Evolutionary conservation across 306 rosid species (phyloP).

Genomic region (Dalbergia cultrata): DNA sequence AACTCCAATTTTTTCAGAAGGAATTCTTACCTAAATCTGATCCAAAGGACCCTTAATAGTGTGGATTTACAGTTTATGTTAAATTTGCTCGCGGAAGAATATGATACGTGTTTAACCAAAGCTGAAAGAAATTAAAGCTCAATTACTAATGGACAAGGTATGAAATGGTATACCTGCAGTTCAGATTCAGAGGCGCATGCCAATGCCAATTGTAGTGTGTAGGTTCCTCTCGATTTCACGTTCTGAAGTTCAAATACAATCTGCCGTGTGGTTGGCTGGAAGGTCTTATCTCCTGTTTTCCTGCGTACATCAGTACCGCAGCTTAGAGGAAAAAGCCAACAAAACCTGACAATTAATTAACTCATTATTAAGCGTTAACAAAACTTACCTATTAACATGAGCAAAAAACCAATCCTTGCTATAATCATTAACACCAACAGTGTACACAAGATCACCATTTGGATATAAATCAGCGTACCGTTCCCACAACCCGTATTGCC

Average conservation of each 20-base stretch:
- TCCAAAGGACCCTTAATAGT: no score
- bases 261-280: constrained; percentile 73
- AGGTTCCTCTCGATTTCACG: constrained; percentile 38
- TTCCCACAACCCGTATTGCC: constrained; percentile 79
- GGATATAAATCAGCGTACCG: constrained; percentile 68
- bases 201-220: constrained; percentile 80
- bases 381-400: constrained; percentile 58
- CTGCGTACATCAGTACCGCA: constrained; percentile 47
- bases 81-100: no score
- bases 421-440: constrained; percentile 41
- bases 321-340: background rate
- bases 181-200: constrained; percentile 61
- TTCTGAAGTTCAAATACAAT: constrained; percentile 56
- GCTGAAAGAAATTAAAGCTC: background rate
- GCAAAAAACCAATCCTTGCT: constrained; percentile 69
- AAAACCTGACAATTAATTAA: background rate
- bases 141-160: background rate
- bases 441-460: constrained; percentile 58
- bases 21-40: no score
- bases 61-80: no score
- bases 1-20: no score
- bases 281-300: constrained; percentile 37
- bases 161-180: constrained; percentile 57
- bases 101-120: no score
- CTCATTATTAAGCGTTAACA: background rate